Evolutionary conservation across 2,329 filamentous ascomycete genomes (phyloP).

Genomic region (Microsporum ferrugineum): DNA sequence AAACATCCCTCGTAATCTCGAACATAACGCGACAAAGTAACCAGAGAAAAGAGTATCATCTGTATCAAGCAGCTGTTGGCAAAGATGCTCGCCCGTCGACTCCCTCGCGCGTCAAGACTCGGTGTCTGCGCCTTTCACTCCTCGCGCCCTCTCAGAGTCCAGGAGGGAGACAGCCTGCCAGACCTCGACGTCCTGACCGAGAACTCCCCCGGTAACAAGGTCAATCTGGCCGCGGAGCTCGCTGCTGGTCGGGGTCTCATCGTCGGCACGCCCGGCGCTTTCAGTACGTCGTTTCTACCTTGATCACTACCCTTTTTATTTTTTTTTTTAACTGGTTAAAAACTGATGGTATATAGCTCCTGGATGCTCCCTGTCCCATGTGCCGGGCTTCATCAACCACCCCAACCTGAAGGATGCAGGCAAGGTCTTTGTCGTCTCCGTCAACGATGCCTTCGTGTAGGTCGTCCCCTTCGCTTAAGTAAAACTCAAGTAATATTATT

Average conservation of each 20-base stretch:
- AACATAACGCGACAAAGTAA: too few species aligned
- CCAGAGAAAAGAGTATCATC: too few species aligned
- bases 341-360: conserved; percentile 36
- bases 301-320: conserved; percentile 21
- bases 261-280: conserved; percentile 73
- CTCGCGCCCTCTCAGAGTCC: conserved; percentile 43
- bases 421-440: conserved; percentile 76
- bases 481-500: too few species aligned
- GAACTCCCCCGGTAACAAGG: conserved; percentile 79
- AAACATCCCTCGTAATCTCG: too few species aligned
- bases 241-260: conserved; percentile 62
- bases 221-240: conserved; percentile 73
- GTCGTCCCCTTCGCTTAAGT: conserved; percentile 23
- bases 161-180: conserved; percentile 69
- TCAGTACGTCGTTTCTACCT: conserved; percentile 38
- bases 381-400: conserved; percentile 78
- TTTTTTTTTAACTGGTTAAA: background rate
- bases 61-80: background rate
- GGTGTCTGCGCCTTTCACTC: conserved; percentile 22
- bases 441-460: conserved; percentile 93
- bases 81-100: background rate
- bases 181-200: conserved; percentile 67
- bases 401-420: conserved; percentile 67
- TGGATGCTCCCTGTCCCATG: conserved; percentile 56
- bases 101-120: background rate